Conservation (phyloP, 768 basidiomycete species). For the Chiua virens region DNA sequence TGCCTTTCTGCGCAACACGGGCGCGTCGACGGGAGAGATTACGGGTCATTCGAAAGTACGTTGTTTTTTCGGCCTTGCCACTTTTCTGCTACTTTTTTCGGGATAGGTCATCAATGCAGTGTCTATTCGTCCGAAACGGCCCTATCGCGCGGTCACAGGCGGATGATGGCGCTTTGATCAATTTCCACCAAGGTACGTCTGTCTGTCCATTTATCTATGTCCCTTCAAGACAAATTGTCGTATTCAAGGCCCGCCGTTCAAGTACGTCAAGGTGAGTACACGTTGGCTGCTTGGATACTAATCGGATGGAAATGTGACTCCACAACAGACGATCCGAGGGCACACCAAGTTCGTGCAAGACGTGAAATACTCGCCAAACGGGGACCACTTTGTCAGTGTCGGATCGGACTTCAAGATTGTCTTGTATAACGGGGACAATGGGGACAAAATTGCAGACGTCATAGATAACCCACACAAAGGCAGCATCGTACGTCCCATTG, state of each 20-base stretch:
- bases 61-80: neutral
- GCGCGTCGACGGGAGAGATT: slow-evolving; percentile 85
- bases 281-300: neutral
- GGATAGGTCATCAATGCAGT: slow-evolving; percentile 81
- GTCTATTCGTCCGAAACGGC: slow-evolving; percentile 82
- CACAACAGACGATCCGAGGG: slow-evolving; percentile 70
- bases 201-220: neutral
- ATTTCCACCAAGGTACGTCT: slow-evolving; percentile 73
- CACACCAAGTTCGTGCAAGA: slow-evolving; percentile 95
- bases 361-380: slow-evolving; percentile 77
- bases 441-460: slow-evolving; percentile 72
- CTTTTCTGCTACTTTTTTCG: neutral
- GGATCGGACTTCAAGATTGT: slow-evolving; percentile 88
- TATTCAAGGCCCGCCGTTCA: slow-evolving; percentile 73
- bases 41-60: slow-evolving; percentile 83
- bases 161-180: slow-evolving; percentile 76
- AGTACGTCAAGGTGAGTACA: slow-evolving; percentile 70
- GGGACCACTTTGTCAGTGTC: slow-evolving; percentile 82
- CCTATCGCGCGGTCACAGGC: slow-evolving; percentile 90
- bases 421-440: slow-evolving; percentile 88
- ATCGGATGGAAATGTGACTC: neutral
- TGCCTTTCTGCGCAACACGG: slow-evolving; percentile 82
- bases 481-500: slow-evolving; percentile 56
- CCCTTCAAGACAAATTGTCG: neutral
- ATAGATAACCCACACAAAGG: slow-evolving; percentile 71